A percentile compares a stretch with the other conserved stretches of the same genome.
Evolutionary conservation across 495 filamentous ascomycete species (phyloP).

Genomic region (Penicillium cataractarum): DNA sequence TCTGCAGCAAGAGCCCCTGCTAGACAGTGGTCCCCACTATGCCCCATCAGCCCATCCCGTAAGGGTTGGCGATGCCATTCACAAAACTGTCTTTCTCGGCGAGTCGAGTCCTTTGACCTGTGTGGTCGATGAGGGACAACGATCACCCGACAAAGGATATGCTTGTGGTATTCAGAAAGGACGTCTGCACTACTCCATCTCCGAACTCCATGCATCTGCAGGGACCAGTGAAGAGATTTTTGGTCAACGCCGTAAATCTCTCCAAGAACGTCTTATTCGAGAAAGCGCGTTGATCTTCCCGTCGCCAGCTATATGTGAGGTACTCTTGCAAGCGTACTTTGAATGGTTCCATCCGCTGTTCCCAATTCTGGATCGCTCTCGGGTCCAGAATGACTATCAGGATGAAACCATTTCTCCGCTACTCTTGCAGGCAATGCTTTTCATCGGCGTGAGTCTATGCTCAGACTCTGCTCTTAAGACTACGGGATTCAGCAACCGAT

Average conservation of each 20-base stretch:
- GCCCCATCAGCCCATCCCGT: constrained; percentile 13
- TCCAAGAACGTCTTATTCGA: constrained; percentile 34
- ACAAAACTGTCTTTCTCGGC: constrained; percentile 44
- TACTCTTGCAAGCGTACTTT: constrained; percentile 45
- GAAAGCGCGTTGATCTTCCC: constrained; percentile 45
- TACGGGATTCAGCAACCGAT: constrained; percentile 39
- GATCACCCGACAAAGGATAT: constrained; percentile 36
- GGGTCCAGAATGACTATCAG: constrained; percentile 30
- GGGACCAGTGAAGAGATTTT: constrained; percentile 22
- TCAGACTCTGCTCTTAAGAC: constrained; percentile 35
- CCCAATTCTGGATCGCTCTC: constrained; percentile 40
- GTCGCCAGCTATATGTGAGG: constrained; percentile 32
- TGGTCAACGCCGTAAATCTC: constrained; percentile 19
- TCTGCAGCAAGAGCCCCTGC: constrained; percentile 1
- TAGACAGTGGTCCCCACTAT: constrained; percentile 13
- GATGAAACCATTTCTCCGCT: constrained; percentile 41
- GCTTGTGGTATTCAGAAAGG: constrained; percentile 29
- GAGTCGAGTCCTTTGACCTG: constrained; percentile 48
- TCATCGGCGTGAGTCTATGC: constrained; percentile 48
- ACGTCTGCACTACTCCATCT: constrained; percentile 41
- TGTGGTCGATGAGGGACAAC: constrained; percentile 41
- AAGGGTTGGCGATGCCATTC: constrained; percentile 20
- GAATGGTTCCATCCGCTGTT: constrained; percentile 53
- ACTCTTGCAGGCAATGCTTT: constrained; percentile 46
- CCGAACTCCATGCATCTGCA: constrained; percentile 21